Percentiles rank a stretch among this genome's conserved stretches.
Conservation (phyloP, 441 rosid species). For the Syzygium malaccense region DNA sequence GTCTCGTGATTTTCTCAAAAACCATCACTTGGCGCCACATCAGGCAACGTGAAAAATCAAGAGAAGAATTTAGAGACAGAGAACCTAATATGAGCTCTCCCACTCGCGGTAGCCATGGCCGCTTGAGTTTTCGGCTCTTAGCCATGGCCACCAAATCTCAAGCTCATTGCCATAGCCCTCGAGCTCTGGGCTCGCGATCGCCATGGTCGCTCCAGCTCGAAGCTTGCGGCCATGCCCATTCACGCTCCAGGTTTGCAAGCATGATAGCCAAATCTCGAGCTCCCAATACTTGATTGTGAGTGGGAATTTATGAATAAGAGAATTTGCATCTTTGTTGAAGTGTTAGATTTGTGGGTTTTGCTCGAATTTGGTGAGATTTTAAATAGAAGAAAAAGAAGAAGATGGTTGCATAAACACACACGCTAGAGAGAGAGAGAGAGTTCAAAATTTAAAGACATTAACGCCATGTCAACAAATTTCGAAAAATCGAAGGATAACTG, state of each 20-base stretch:
- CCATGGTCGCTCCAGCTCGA: neutral
- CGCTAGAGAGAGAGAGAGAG: too few species aligned
- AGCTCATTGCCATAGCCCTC: neutral
- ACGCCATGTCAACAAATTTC: neutral
- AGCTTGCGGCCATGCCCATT: neutral
- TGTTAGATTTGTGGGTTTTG: too few species aligned
- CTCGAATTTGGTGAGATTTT: too few species aligned
- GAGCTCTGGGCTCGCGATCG: neutral
- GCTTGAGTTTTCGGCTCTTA: neutral
- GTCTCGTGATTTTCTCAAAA: neutral
- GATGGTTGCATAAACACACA: too few species aligned
- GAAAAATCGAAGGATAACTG: neutral
- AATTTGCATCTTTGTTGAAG: too few species aligned
- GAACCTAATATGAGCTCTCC: neutral
- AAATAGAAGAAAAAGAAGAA: too few species aligned
- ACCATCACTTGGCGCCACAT: neutral
- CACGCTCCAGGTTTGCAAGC: too few species aligned
- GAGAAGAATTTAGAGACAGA: neutral
- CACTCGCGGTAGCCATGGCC: neutral
- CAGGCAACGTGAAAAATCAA: fast-evolving
- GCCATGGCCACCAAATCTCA: neutral
- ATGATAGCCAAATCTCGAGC: too few species aligned
- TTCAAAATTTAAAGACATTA: neutral
- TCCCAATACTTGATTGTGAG: too few species aligned
- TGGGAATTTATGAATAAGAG: too few species aligned